phyloP scores from a whole-genome alignment of 2,329 filamentous ascomycete genomes.

The Diplodia intermedia region DNA sequence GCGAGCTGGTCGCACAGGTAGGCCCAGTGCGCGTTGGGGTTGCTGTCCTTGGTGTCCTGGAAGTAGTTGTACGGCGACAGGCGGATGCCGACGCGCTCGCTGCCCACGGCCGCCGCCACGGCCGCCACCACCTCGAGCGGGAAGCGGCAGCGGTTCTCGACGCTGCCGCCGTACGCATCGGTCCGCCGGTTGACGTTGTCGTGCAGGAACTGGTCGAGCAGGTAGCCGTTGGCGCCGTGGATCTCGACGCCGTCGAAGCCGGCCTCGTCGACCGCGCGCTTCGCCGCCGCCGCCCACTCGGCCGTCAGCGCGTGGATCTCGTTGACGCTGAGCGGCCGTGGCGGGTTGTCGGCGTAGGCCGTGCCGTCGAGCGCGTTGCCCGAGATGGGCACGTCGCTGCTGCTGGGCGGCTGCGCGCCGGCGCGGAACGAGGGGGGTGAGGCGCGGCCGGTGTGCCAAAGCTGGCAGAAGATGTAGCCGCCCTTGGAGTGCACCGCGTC shows the following conservation, averaged over 20 bases:
- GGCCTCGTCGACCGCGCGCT: slow-evolving; percentile 44
- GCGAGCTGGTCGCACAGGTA: slow-evolving; percentile 53
- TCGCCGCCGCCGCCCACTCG: slow-evolving; percentile 50
- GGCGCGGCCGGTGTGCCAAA: slow-evolving; percentile 38
- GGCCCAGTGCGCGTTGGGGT: slow-evolving; percentile 55
- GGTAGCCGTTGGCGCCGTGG: slow-evolving; percentile 61
- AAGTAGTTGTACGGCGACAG: slow-evolving; percentile 47
- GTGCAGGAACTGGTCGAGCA: slow-evolving; percentile 71
- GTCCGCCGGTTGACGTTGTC: slow-evolving; percentile 46
- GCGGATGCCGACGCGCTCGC: slow-evolving; percentile 37
- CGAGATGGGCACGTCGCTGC: slow-evolving; percentile 46
- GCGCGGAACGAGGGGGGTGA: slow-evolving; percentile 51
- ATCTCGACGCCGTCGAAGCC: slow-evolving; percentile 52
- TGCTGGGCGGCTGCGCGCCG: slow-evolving; percentile 40
- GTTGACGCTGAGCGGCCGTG: slow-evolving; percentile 46
- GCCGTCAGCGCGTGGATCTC: slow-evolving; percentile 50
- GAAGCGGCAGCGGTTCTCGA: slow-evolving; percentile 44
- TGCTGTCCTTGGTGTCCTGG: slow-evolving; percentile 52
- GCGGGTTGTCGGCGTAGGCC: slow-evolving; percentile 42
- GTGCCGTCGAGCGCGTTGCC: slow-evolving; percentile 50
- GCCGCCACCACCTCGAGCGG: slow-evolving; percentile 43
- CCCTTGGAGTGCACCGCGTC: slow-evolving; percentile 45
- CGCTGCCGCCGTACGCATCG: slow-evolving; percentile 44
- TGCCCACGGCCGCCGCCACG: slow-evolving; percentile 38
- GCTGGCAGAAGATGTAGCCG: slow-evolving; percentile 44